phyloP scores from a whole-genome alignment of 2,329 filamentous ascomycete genomes.

The Didymellaceae sp. region DNA sequence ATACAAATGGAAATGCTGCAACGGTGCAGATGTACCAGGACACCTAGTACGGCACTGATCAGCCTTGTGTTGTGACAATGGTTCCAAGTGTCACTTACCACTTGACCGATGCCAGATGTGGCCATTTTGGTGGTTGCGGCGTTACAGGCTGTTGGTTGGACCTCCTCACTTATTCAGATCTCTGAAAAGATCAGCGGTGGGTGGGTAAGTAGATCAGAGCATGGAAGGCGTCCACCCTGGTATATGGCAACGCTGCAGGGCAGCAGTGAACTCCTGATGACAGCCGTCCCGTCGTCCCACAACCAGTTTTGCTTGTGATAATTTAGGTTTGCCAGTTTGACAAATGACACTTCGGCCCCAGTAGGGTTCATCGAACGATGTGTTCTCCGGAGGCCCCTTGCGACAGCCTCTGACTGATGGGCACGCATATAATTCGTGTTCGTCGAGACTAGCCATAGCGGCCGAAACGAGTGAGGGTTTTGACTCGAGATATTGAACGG shows the following conservation, averaged over 20 bases:
- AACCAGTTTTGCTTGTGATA: background rate
- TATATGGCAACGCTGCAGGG: background rate
- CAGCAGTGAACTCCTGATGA: conserved; percentile 4
- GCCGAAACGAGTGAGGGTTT: conserved; percentile 7
- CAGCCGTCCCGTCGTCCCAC: background rate
- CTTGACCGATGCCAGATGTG: conserved; percentile 26
- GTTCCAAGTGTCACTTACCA: conserved; percentile 22
- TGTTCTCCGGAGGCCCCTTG: background rate
- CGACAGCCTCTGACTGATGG: conserved; percentile 7
- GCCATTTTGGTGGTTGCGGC: conserved; percentile 10
- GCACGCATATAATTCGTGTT: conserved; percentile 5
- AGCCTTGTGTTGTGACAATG: background rate
- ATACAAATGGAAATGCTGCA: conserved; percentile 36
- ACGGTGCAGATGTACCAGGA: too few species aligned
- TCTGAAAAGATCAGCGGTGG: background rate
- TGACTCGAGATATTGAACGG: background rate
- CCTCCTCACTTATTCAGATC: background rate
- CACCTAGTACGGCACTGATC: too few species aligned
- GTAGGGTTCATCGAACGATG: conserved; percentile 3
- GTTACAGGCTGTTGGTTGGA: background rate
- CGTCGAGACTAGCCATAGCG: conserved; percentile 7
- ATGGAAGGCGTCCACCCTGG: conserved; percentile 1
- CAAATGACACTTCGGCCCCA: background rate
- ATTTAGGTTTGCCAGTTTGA: background rate
- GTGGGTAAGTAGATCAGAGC: background rate